phyloP scores from a whole-genome alignment of 805 yeast genomes.

The Candida anglica region DNA sequence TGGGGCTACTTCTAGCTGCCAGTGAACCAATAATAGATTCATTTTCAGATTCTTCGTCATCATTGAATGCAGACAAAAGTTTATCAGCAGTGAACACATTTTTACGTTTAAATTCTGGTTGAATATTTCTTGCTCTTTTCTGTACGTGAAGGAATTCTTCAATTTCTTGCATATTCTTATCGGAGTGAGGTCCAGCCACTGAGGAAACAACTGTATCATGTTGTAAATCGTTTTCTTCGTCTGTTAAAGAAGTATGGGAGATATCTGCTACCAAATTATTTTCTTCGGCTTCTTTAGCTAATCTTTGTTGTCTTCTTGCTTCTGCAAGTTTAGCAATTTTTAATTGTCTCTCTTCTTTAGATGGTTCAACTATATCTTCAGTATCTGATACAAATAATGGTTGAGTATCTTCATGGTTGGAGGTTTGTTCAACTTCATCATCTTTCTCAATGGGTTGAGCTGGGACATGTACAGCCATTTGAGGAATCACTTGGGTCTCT shows the following conservation, averaged over 20 bases:
- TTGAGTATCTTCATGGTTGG: background rate
- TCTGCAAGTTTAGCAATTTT: slow-evolving; percentile 15
- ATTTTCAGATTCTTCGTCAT: slow-evolving; percentile 9
- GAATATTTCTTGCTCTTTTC: slow-evolving; percentile 26
- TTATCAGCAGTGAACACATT: slow-evolving; percentile 24
- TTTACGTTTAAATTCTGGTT: slow-evolving; percentile 25
- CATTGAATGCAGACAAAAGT: slow-evolving; percentile 31
- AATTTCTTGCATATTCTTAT: slow-evolving; percentile 24
- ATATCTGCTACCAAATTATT: slow-evolving; percentile 28
- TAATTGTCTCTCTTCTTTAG: slow-evolving; percentile 13
- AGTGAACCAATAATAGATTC: slow-evolving; percentile 4
- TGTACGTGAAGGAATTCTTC: slow-evolving; percentile 31
- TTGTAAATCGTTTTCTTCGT: slow-evolving; percentile 35
- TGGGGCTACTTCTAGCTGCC: slow-evolving; percentile 21
- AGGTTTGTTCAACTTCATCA: too few species aligned
- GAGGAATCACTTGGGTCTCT: too few species aligned
- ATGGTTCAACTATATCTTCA: too few species aligned
- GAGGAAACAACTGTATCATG: slow-evolving; percentile 19
- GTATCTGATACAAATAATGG: too few species aligned
- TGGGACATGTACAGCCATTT: too few species aligned
- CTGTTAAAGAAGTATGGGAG: slow-evolving; percentile 28
- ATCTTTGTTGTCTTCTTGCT: slow-evolving; percentile 12
- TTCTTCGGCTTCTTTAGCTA: slow-evolving; percentile 10
- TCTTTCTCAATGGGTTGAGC: too few species aligned
- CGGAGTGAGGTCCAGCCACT: slow-evolving; percentile 10